These are phyloP conservation scores for Epichloe bromicola DNA, from an alignment of 2,329 filamentous ascomycete species.

Conservation along the genomic window DNA sequence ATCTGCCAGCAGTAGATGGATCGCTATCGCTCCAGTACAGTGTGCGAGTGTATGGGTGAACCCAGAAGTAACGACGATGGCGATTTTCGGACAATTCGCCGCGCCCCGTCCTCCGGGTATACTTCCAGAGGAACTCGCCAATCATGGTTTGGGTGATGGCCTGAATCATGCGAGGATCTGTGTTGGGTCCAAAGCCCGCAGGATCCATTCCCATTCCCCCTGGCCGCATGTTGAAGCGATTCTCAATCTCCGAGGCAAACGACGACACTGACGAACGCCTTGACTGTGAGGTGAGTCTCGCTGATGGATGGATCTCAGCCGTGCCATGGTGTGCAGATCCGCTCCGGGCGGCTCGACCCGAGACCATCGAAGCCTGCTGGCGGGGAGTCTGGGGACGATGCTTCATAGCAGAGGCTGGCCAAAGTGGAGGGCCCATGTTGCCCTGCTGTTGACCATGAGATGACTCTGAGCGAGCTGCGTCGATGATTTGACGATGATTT, in stretches of 20 bases:
- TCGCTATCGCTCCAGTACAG: constrained; percentile 94
- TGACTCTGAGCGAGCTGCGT: constrained; percentile 55
- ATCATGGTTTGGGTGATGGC: constrained; percentile 99
- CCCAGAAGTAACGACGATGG: constrained; percentile 96
- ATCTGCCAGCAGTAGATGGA: constrained; percentile 63
- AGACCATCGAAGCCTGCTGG: constrained; percentile 31
- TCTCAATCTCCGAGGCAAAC: constrained; percentile 87
- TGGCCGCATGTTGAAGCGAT: constrained; percentile 66
- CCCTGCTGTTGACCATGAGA: constrained; percentile 30
- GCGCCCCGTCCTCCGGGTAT: constrained; percentile 87
- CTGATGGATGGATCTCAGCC: constrained; percentile 35
- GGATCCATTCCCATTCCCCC: constrained; percentile 39
- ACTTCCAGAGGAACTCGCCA: constrained; percentile 97
- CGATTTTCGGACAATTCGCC: constrained; percentile 79
- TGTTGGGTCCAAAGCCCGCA: constrained; percentile 53
- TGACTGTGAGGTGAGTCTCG: constrained; percentile 20
- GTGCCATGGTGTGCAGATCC: constrained; percentile 35
- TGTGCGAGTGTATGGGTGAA: constrained; percentile 92
- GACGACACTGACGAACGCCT: constrained; percentile 79
- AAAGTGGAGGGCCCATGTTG: constrained; percentile 71
- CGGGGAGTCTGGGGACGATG: constrained; percentile 49
- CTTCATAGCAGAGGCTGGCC: constrained; percentile 61
- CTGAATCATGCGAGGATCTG: constrained; percentile 96
- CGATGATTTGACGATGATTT: constrained; percentile 76
- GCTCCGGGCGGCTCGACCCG: constrained; percentile 35